phyloP scores from a whole-genome alignment of 139 green algal genomes.

The Klebsormidium nitens region DNA sequence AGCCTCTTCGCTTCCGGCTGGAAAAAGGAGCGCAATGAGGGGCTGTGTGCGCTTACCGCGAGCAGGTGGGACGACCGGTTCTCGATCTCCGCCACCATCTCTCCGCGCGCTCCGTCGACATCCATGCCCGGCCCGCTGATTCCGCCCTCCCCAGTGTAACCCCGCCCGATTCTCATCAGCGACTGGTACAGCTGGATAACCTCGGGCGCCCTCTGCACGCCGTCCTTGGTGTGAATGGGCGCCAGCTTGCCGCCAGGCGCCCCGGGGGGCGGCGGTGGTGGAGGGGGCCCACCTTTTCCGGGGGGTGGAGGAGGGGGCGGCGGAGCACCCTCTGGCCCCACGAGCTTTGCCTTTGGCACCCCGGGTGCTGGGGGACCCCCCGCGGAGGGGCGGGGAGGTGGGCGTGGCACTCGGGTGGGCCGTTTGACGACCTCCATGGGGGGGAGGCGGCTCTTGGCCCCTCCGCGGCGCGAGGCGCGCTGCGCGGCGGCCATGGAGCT shows the following conservation, averaged over 20 bases:
- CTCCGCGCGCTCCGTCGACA: not conserved
- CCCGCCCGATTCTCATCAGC: conserved; percentile 19
- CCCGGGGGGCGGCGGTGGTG: conserved; percentile 3
- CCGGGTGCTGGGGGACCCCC: no score
- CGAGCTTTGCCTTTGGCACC: no score
- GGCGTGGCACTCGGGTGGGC: no score
- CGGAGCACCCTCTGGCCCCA: not conserved
- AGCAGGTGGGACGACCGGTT: conserved; percentile 35
- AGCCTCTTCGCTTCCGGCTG: no score
- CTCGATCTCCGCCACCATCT: conserved; percentile 45
- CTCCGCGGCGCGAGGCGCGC: not conserved
- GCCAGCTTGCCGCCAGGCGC: not conserved
- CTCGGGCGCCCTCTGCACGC: conserved; percentile 31
- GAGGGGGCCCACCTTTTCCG: not conserved
- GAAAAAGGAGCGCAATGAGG: no score
- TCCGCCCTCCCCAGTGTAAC: conserved; percentile 9
- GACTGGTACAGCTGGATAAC: conserved; percentile 38
- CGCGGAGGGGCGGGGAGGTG: no score
- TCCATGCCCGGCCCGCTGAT: not conserved
- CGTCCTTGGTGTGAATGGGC: not conserved
- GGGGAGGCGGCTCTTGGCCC: conserved; percentile 1
- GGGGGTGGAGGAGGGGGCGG: conserved; percentile 22
- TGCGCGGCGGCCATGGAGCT: conserved; percentile 10
- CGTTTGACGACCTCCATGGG: no score
- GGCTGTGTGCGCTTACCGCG: no score